Conservation (phyloP, 495 filamentous ascomycete species). For the Delitschia confertaspora region DNA sequence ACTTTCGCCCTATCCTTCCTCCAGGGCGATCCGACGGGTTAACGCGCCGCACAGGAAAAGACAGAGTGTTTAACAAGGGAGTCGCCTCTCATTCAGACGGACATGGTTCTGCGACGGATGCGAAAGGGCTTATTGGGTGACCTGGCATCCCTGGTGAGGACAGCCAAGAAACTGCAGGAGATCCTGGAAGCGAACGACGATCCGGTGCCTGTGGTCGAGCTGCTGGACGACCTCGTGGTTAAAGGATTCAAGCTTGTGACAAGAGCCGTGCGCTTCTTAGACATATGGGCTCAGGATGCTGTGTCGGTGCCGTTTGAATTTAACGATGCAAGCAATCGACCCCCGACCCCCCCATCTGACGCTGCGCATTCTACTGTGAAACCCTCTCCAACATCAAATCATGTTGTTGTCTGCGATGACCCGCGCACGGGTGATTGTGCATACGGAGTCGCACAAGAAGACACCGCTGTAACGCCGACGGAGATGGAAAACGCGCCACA, state of each 20-base stretch:
- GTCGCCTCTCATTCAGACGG: slow-evolving; percentile 58
- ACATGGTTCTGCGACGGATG: slow-evolving; percentile 66
- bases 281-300: slow-evolving; percentile 70
- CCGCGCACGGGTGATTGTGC: slow-evolving; percentile 13
- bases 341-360: slow-evolving; percentile 58
- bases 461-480: slow-evolving; percentile 13
- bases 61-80: slow-evolving; percentile 82
- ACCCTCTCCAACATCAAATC: slow-evolving; percentile 14
- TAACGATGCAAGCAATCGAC: slow-evolving; percentile 38
- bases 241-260: slow-evolving; percentile 92
- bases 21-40: no score
- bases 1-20: slow-evolving; percentile 1
- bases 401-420: slow-evolving; percentile 7
- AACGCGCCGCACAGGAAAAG: slow-evolving; percentile 55
- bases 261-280: slow-evolving; percentile 83
- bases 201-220: slow-evolving; percentile 49
- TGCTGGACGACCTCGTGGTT: slow-evolving; percentile 84
- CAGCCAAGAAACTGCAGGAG: slow-evolving; percentile 71
- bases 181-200: slow-evolving; percentile 44
- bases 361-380: slow-evolving; percentile 20
- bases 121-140: slow-evolving; percentile 84
- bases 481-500: slow-evolving; percentile 17
- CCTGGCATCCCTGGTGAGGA: slow-evolving; percentile 78
- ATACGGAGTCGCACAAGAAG: slow-evolving; percentile 19
- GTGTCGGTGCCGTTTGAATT: slow-evolving; percentile 21